phyloP scores from a whole-genome alignment of 768 basidiomycete species.

The Serpula lacrymans region DNA sequence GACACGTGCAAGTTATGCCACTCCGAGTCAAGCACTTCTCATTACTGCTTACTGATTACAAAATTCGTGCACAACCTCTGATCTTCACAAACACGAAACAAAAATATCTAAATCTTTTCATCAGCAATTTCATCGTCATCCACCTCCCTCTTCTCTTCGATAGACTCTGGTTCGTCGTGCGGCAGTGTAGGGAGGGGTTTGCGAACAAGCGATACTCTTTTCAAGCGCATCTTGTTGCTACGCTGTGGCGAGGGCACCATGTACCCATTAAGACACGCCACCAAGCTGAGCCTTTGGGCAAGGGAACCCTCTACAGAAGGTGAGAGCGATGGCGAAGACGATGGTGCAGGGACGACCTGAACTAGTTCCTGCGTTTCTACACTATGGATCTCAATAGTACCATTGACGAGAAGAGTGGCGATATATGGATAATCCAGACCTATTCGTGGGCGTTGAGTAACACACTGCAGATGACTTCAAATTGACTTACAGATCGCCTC shows the following conservation, averaged over 20 bases:
- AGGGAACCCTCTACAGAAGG: constrained; percentile 14
- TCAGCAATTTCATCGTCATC: not conserved
- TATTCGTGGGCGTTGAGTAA: constrained; percentile 22
- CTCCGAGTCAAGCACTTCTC: too few species aligned
- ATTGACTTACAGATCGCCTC: constrained; percentile 62
- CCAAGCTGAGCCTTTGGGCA: constrained; percentile 27
- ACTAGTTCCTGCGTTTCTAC: constrained; percentile 69
- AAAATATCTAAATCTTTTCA: too few species aligned
- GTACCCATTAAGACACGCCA: constrained; percentile 33
- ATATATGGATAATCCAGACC: constrained; percentile 83
- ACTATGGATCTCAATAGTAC: constrained; percentile 78
- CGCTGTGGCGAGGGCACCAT: constrained; percentile 40
- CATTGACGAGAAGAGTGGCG: constrained; percentile 73
- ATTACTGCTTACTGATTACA: too few species aligned
- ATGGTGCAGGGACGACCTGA: constrained; percentile 61
- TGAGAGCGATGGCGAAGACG: constrained; percentile 17
- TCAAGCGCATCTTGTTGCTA: constrained; percentile 36
- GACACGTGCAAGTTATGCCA: too few species aligned
- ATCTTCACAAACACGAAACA: too few species aligned
- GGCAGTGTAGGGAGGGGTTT: constrained; percentile 3
- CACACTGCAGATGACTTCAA: not conserved
- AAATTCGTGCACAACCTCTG: too few species aligned
- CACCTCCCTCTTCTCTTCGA: not conserved
- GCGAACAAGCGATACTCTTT: constrained; percentile 26
- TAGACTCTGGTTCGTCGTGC: not conserved